A percentile compares a stretch with the other conserved stretches of the same genome.
Conservation (phyloP, 805 yeast genomes). For the Zygosaccharomyces rouxii region DNA sequence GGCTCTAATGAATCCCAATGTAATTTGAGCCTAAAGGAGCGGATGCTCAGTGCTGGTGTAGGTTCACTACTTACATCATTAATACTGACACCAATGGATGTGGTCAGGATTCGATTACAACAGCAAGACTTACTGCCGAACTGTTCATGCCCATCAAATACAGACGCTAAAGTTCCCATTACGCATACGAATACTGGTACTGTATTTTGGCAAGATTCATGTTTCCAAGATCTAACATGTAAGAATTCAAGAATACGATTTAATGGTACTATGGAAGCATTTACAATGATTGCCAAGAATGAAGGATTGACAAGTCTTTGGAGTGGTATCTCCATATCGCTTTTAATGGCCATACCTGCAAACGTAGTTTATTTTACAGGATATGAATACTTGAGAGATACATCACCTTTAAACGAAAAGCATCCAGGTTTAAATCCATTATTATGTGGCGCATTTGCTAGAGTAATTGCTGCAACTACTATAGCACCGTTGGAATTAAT, state of each 20-base stretch:
- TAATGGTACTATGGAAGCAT: conserved; percentile 71
- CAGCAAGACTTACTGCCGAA: conserved; percentile 63
- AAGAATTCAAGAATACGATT: conserved; percentile 34
- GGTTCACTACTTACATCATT: conserved; percentile 71
- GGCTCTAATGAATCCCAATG: conserved; percentile 6
- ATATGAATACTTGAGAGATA: conserved; percentile 78
- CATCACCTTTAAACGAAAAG: conserved; percentile 48
- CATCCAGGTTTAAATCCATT: conserved; percentile 58
- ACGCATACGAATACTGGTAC: conserved; percentile 22
- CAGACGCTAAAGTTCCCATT: conserved; percentile 33
- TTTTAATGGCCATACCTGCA: conserved; percentile 87
- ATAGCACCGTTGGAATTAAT: conserved; percentile 85
- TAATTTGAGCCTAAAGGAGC: conserved; percentile 40
- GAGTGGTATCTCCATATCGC: conserved; percentile 81
- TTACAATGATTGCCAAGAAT: conserved; percentile 54
- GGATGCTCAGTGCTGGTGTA: conserved; percentile 74
- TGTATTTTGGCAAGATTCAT: conserved; percentile 34
- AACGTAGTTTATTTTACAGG: conserved; percentile 93
- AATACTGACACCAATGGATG: conserved; percentile 76
- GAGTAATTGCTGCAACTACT: conserved; percentile 75
- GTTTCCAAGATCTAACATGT: conserved; percentile 33
- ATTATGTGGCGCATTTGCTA: conserved; percentile 78
- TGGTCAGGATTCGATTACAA: conserved; percentile 68
- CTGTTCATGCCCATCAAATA: conserved; percentile 36
- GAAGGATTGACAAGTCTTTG: conserved; percentile 81